Evolutionary conservation across 305 asterid species (phyloP), one percentile per base, ranked within the genome.

Genomic region (Andrographis paniculata): DNA sequence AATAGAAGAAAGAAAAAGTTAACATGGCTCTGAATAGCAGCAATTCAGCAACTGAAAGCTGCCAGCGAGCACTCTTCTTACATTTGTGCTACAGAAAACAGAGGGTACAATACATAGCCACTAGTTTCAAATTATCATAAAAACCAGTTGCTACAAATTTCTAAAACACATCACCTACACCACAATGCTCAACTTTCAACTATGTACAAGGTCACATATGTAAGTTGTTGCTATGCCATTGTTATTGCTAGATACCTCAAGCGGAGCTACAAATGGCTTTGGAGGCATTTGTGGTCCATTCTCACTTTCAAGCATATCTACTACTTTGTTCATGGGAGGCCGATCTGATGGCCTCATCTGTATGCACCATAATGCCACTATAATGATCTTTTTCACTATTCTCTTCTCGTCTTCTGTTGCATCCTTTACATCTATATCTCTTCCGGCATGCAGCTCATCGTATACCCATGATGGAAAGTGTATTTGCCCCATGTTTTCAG

Each of bases 231-330:
- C 48, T 11, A 38, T 20, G 15, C 48, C 61, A 36, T 42, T 56
- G 41, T 58, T 35, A 20, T 60, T 10, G 65, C 52, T 10, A n/a
- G n/a, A n/a, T n/a, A 63, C 60, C 61, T 67, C 72, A 5, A 67
- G 61, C 2, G 78, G 74, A 48, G 81, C 74, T 48, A 73, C 8
- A 56, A 71, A 77, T 36, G 86, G 82, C 49, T 69, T 74, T 6
- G 79, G 78, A 19, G 82, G 71, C 73, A 67, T 44, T 41, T 48
- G 61, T 52, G 64, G 19, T 10, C 45, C 44, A 7, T 18, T 30
- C 20, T 70, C 55, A 16, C 64, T 47, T 48, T 70, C 73, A 20
- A 70, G 70, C 77, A 65, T 70, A 27, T 70, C 62, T 0, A 70
- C 70, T 1, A 62, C 62, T 47, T 23, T 62, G 31, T 52, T 62